phyloP scores from a whole-genome alignment of 2,329 filamentous ascomycete species.

The Elsinoe perseae region DNA sequence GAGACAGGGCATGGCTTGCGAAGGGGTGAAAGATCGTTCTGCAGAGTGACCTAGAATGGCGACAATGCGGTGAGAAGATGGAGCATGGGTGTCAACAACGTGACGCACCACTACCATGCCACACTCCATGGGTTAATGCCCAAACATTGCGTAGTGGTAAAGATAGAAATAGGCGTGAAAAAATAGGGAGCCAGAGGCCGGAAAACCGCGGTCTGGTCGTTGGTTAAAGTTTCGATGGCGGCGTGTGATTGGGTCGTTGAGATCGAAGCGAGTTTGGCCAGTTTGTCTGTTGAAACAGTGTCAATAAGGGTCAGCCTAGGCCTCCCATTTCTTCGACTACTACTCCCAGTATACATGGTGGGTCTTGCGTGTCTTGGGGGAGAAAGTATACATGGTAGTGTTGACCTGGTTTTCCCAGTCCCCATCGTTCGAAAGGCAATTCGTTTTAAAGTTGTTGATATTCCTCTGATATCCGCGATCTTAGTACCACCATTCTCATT shows the following conservation, averaged over 20 bases:
- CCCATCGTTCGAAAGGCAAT: background rate
- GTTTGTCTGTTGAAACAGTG: background rate
- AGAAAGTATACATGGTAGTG: background rate
- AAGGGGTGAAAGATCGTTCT: background rate
- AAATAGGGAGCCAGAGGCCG: background rate
- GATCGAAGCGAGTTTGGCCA: background rate
- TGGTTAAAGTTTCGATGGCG: conserved; percentile 3
- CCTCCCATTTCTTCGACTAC: background rate
- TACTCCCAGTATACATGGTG: background rate
- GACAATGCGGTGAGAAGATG: background rate
- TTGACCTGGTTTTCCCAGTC: background rate
- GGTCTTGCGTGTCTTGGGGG: background rate
- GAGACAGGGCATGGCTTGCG: background rate
- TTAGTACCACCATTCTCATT: background rate
- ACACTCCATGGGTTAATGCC: background rate
- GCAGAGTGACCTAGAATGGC: background rate
- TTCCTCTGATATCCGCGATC: background rate
- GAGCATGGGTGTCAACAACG: background rate
- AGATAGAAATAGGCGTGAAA: background rate
- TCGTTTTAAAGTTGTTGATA: background rate
- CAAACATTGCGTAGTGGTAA: background rate
- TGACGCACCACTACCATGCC: background rate
- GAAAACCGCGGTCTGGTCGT: background rate
- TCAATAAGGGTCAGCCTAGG: background rate
- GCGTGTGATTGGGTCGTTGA: conserved; percentile 7